These are phyloP conservation scores for Annulohypoxylon maeteangense DNA, from an alignment of 495 filamentous ascomycete genomes.

Conservation along the genomic window DNA sequence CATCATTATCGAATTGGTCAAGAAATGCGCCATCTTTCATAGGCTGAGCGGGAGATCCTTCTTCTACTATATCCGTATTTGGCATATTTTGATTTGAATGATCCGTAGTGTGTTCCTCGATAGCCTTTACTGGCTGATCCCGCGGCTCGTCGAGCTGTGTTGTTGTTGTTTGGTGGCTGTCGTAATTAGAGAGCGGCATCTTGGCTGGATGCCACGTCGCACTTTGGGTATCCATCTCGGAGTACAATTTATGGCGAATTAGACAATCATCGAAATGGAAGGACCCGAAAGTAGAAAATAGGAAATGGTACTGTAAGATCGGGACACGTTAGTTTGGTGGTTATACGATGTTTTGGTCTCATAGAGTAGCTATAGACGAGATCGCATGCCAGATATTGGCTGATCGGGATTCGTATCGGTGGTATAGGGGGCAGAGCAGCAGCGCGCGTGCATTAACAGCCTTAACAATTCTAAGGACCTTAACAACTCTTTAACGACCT, in stretches of 20 bases:
- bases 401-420: neutral
- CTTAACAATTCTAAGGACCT: neutral
- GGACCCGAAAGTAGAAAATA: constrained; percentile 41
- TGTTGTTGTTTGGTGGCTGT: constrained; percentile 41
- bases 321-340: constrained; percentile 29
- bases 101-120: constrained; percentile 27
- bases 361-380: constrained; percentile 7
- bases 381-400: constrained; percentile 33
- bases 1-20: constrained; percentile 44
- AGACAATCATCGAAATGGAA: constrained; percentile 48
- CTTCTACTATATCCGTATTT: constrained; percentile 49
- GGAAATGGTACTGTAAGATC: constrained; percentile 46
- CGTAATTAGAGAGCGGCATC: constrained; percentile 59
- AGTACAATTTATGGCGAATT: constrained; percentile 47
- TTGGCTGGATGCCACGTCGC: constrained; percentile 66
- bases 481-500: neutral
- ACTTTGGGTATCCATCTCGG: constrained; percentile 53
- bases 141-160: constrained; percentile 14
- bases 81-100: constrained; percentile 24
- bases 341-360: constrained; percentile 18
- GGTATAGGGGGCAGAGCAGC: constrained; percentile 26
- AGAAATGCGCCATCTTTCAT: constrained; percentile 42
- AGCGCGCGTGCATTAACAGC: constrained; percentile 15
- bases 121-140: constrained; percentile 9
- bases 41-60: constrained; percentile 33